Evolutionary conservation across 176 grass and related monocot genomes (phyloP), one percentile per base, ranked within the genome.

Genomic region (Raddia distichophylla): DNA sequence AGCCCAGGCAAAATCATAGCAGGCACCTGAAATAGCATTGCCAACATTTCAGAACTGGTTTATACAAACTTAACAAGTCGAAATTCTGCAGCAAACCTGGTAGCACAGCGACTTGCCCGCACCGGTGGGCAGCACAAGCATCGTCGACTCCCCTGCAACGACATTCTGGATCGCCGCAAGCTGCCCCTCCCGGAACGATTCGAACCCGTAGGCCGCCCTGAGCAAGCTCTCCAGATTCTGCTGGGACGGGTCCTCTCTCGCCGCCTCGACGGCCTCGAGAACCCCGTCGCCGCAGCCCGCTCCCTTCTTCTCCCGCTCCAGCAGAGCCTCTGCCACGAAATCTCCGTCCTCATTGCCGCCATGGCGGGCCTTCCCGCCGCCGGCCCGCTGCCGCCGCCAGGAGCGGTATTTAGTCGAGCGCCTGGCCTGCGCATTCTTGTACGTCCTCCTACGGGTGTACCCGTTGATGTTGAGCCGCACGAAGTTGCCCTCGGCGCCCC

Each of bases 101-200:
- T 94, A 98, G 83, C 95, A 98, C 54, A 98, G 79, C n/a, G 95
- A 98, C 77, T 98, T 98, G 66, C 95, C 95, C 34, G 90, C 92
- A 52, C 95, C 95, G 35, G 95, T 98, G 19, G 95, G 95, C 46
- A 98, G 77, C 42, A 94, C 75, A 27, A 98, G 92, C 90, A 94
- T 94, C 8, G 84, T 98, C 1, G 95, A 98, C 34, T 91, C 84
- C 50, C 95, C 92, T 55, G 74, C 63, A 93, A 91, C 47, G 44
- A 94, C 58, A 22, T 90, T 92, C 70, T 89, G 93, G 62, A 98
- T 94, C 32, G 88, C 86, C 59, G 91, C 84, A 20, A 98, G 53
- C 89, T 98, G 95, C 61, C 92, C 92, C 33, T 88, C 49, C 16
- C 95, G 88, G 61, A 98, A 98, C 6, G 89, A 88, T 57, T 93